Evolutionary conservation across 2,329 filamentous ascomycete genomes (phyloP), one percentile per base, ranked within the genome.

Genomic region (Epichloe sibirici): DNA sequence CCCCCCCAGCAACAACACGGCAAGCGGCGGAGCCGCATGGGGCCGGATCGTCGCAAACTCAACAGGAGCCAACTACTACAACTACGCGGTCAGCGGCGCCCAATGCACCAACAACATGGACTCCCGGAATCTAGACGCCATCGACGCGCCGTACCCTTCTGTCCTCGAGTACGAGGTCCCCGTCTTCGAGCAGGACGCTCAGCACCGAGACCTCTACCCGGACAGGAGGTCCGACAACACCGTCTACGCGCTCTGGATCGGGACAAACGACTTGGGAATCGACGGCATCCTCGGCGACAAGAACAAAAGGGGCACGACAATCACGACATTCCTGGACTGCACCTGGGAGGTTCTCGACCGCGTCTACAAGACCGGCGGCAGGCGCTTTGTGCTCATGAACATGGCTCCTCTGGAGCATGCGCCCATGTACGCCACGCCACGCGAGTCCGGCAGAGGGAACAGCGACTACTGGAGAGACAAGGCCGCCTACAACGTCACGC

Each of bases 211-310:
- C 1, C 31, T 60, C 25, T 77, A 74, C 57, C 65, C 66, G 0
- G 60, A 72, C 57, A 66, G 74, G 45, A 73, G 71, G 2, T 59
- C 74, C 2, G 67, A 77, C 34, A 81, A 82, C 56, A 88, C 85
- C 0, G 81, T 88, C 2, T 90, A 89, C 61, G 75, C 81, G 1
- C 76, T 90, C 49, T 90, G 85, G 85, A 89, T 90, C 59, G 87
- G 87, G 3, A 90, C 86, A 25, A 91, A 91, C 62, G 87, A 93
- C 61, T 71, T 91, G 9, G 86, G 86, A 23, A 74, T 72, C 53
- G 67, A 74, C 49, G 83, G 77, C 8, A 85, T 90, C 62, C 65
- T 90, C 35, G 80, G 76, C 4, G 83, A 88, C 62, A 74, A 72
- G 25, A 82, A 88, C 62, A 66, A 75, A 4, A 59, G 69, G 0